Percentiles rank a stretch among this genome's conserved stretches.
These are phyloP conservation scores for Trametes pubescens DNA, from an alignment of 1,284 basidiomycete species.

Conservation along the genomic window DNA sequence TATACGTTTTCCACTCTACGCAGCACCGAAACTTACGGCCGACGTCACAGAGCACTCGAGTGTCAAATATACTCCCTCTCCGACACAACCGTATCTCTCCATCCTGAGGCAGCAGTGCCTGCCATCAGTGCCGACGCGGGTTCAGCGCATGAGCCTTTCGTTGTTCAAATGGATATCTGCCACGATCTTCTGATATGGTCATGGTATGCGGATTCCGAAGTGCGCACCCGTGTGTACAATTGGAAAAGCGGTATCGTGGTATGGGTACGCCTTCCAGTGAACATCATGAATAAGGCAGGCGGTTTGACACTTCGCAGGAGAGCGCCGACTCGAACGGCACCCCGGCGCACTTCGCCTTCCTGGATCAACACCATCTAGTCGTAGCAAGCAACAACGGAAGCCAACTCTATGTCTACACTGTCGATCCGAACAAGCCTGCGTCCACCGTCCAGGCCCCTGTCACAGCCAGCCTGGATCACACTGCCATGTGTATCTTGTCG, in stretches of 20 bases:
- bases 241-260: neutral
- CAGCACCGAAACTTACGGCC: neutral
- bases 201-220: neutral
- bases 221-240: neutral
- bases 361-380: neutral
- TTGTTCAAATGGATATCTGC: neutral
- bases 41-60: neutral
- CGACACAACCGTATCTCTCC: neutral
- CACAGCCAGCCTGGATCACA: neutral
- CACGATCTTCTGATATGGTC: neutral
- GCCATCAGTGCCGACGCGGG: neutral
- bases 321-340: neutral
- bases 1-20: neutral
- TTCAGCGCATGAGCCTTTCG: neutral
- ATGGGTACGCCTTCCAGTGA: neutral
- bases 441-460: too few relatives aligned
- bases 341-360: neutral
- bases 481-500: neutral
- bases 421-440: neutral
- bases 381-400: neutral
- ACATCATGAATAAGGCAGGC: neutral
- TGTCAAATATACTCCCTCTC: neutral
- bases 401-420: neutral
- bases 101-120: neutral
- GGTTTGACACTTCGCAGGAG: neutral